Base-by-base conservation (phyloP, 1,139 yeast species). In the Saccharomyces hybrid region DNA sequence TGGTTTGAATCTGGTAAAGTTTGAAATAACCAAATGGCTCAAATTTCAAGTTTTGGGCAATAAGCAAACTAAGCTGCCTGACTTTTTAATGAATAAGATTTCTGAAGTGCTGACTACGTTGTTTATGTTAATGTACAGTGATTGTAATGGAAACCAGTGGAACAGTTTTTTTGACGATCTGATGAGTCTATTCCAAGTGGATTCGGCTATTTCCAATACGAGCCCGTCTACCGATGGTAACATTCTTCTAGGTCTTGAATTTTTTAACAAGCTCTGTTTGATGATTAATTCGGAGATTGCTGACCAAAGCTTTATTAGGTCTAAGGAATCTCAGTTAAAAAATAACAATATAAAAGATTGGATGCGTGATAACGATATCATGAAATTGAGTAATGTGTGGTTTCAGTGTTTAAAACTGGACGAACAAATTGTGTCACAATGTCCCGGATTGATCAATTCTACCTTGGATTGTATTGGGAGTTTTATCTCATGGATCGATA, bases 401-500 rank as follows among this genome's bases (percentile, higher is more conserved):
- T 78, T 79, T 63, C 74, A 65, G 26, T 65, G 61, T 54, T 50
- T 60, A 16, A 56, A 56, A 31, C 59, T 59, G 44, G 60, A 65
- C 42, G 51, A 51, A 42, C 59, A 58, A 44, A 23, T 38, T 38
- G 44, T 38, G 8, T 38, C 44, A 38, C 25, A 38, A 23, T 38
- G 11, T 38, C 44, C 44, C 20, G 44, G 44, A 38, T 38, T 38
- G 16, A 38, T 38, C 44, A 38, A 38, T 38, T 38, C 44, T 38
- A 61, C 68, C 8, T 55, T 68, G 58, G 63, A 67, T 25, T 73
- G 75, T 55, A 80, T 93, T 54, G 98, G 97, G 6, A 83, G 83
- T 25, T 95, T 88, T 77, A 88, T 90, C 29, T 85, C 91, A 31
- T 95, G 99, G 99, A 89, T 93, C 71, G 99, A 95, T 65, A 88